Percentiles rank a stretch among this genome's conserved stretches.
Evolutionary conservation across 2,329 filamentous ascomycete genomes (phyloP).

Genomic region (Berkeleyomyces basicola): DNA sequence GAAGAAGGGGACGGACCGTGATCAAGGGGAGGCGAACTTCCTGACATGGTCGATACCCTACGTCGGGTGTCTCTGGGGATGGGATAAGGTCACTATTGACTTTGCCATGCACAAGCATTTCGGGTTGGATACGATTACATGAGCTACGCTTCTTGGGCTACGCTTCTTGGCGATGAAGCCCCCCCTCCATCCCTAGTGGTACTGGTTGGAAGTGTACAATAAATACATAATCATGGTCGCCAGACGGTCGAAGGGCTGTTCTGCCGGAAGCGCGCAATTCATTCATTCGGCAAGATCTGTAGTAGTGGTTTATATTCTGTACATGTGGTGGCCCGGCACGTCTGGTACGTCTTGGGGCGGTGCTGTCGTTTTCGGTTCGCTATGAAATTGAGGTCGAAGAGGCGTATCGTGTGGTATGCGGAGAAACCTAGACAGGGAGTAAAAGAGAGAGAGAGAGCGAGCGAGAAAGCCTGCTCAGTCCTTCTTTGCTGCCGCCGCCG

Average conservation of each 20-base stretch:
- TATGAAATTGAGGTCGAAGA: background rate
- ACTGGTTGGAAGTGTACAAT: too few species aligned
- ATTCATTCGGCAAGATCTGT: background rate
- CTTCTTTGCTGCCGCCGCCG: conserved; percentile 21
- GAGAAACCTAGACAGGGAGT: background rate
- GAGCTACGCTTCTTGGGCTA: too few species aligned
- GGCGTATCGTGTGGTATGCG: background rate
- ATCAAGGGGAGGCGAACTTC: too few species aligned
- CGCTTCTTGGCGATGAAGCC: too few species aligned
- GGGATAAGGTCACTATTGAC: too few species aligned
- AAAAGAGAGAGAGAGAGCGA: background rate
- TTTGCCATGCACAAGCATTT: too few species aligned
- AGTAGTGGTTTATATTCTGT: conserved; percentile 3
- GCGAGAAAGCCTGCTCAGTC: conserved; percentile 14
- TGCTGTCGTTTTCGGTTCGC: conserved; percentile 1
- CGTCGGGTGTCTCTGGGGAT: too few species aligned
- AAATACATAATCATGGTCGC: background rate
- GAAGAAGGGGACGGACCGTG: too few species aligned
- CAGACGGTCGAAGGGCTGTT: too few species aligned
- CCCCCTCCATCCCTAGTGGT: too few species aligned
- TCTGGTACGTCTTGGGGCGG: conserved; percentile 1
- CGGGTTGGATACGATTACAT: too few species aligned
- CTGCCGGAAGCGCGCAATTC: background rate
- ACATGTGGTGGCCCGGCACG: background rate
- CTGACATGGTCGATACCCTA: too few species aligned